Percentiles rank a stretch among this genome's conserved stretches.
phyloP scores from a whole-genome alignment of 352 stramenopile species.

The Pythium angustatum region DNA sequence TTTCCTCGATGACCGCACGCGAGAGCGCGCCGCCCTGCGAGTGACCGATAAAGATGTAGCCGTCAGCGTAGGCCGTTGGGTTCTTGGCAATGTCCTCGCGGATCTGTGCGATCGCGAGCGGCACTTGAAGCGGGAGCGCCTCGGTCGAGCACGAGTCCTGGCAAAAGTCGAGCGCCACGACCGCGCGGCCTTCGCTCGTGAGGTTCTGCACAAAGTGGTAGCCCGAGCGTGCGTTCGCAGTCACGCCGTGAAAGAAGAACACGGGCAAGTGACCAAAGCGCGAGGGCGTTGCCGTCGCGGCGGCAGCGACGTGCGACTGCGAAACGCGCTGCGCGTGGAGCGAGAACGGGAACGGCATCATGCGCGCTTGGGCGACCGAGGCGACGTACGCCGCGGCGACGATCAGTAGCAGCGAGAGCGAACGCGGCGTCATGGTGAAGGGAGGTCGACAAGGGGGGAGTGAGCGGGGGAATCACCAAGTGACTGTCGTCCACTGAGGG shows the following conservation, averaged over 20 bases:
- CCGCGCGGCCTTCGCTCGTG: conserved; percentile 30
- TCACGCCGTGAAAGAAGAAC: conserved; percentile 57
- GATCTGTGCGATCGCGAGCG: conserved; percentile 44
- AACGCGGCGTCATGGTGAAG: conserved; percentile 1
- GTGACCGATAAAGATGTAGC: conserved; percentile 55
- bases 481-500: background rate
- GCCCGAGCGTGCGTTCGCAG: conserved; percentile 33
- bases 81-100: conserved; percentile 34
- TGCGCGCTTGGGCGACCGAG: conserved; percentile 13
- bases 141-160: conserved; percentile 37
- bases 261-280: conserved; percentile 32
- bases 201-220: conserved; percentile 40
- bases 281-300: background rate
- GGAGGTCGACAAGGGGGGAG: background rate
- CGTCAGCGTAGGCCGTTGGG: conserved; percentile 32
- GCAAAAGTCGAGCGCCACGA: conserved; percentile 45
- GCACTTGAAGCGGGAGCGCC: conserved; percentile 37
- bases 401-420: conserved; percentile 9
- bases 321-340: conserved; percentile 10
- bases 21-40: conserved; percentile 44
- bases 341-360: conserved; percentile 19
- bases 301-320: background rate
- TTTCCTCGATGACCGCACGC: conserved; percentile 50
- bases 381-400: conserved; percentile 2
- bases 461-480: background rate